Evolutionary conservation across 1,284 basidiomycete genomes (phyloP).

Genomic region (Hemileia vastatrix): DNA sequence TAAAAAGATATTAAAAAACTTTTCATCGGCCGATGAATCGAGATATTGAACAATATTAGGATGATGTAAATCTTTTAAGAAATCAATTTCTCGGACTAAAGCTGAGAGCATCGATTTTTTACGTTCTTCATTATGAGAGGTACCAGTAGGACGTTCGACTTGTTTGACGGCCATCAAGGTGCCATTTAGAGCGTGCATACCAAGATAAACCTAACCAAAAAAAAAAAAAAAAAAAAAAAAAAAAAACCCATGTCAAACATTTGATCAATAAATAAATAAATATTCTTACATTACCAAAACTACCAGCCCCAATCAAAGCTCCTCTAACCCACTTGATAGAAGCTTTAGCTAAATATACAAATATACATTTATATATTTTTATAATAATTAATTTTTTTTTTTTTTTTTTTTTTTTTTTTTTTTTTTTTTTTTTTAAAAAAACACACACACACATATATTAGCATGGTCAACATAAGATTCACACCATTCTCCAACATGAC

Average conservation of each 20-base stretch:
- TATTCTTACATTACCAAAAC: slow-evolving; percentile 69
- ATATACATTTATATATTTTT: slow-evolving; percentile 15
- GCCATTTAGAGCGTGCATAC: slow-evolving; percentile 90
- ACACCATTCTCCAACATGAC: not conserved
- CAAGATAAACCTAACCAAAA: slow-evolving; percentile 55
- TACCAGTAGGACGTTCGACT: slow-evolving; percentile 82
- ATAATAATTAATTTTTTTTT: not conserved
- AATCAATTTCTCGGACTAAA: slow-evolving; percentile 88
- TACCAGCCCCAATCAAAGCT: slow-evolving; percentile 91
- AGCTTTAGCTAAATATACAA: slow-evolving; percentile 34
- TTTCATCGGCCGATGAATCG: slow-evolving; percentile 77
- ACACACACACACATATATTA: not conserved
- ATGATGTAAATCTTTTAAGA: slow-evolving; percentile 88
- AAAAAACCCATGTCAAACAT: no score
- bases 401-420: not conserved
- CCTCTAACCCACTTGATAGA: slow-evolving; percentile 98
- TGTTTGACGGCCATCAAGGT: slow-evolving; percentile 99
- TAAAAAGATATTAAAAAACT: slow-evolving; percentile 91
- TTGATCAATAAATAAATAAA: slow-evolving; percentile 14
- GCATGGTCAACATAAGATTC: not conserved
- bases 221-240: no score
- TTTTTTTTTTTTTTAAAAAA: not conserved
- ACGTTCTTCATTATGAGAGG: slow-evolving; percentile 78
- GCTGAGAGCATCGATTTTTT: slow-evolving; percentile 93
- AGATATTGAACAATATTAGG: slow-evolving; percentile 49